phyloP scores from a whole-genome alignment of 345 rosid genomes.

The Euphorbia lathyris region DNA sequence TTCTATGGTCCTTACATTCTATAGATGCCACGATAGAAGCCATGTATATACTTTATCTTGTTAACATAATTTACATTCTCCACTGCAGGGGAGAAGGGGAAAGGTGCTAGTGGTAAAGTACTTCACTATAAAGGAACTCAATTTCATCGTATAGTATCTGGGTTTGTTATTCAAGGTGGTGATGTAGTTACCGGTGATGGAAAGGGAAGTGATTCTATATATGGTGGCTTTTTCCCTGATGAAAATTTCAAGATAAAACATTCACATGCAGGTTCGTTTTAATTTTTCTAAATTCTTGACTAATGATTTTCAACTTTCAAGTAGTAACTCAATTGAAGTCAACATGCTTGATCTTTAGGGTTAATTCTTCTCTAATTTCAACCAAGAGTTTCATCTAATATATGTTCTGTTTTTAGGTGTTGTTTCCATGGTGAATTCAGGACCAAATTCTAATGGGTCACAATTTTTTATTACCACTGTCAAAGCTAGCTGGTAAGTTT shows the following conservation, averaged over 20 bases:
- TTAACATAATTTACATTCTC: neutral
- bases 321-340: slow-evolving; percentile 3
- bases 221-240: slow-evolving; percentile 79
- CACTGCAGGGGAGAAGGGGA: slow-evolving; percentile 66
- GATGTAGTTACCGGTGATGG: slow-evolving; percentile 76
- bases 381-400: neutral
- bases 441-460: slow-evolving; percentile 91
- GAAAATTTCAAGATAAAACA: slow-evolving; percentile 87
- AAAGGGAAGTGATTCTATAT: slow-evolving; percentile 71
- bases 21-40: neutral
- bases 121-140: slow-evolving; percentile 80
- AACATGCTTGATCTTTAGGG: neutral
- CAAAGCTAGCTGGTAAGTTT: slow-evolving; percentile 87
- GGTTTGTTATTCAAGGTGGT: slow-evolving; percentile 95
- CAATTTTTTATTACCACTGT: slow-evolving; percentile 94
- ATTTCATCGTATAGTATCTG: slow-evolving; percentile 90
- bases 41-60: neutral
- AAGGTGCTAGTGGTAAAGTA: slow-evolving; percentile 51
- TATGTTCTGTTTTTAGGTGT: slow-evolving; percentile 43
- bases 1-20: slow-evolving; percentile 2
- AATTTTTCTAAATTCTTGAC: slow-evolving; percentile 5
- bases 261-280: slow-evolving; percentile 68
- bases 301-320: neutral
- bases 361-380: neutral
- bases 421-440: slow-evolving; percentile 90